Base-by-base conservation (phyloP, 1,284 basidiomycete species). In the Papiliotrema nemorosa region DNA sequence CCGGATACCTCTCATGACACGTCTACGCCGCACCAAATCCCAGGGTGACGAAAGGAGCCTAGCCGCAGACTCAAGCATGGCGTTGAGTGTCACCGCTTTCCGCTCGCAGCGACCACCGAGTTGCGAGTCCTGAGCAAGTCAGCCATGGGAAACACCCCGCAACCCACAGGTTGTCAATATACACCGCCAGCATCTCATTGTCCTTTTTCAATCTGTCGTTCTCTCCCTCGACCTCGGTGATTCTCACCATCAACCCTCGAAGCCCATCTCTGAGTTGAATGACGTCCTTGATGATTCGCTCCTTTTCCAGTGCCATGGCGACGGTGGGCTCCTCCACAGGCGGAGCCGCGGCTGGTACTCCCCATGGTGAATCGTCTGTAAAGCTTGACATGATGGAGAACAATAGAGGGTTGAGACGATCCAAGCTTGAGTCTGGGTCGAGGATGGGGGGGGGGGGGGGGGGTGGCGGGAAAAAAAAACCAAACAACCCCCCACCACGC, bases 101-200 rank as follows among this genome's bases (percentile, higher is more conserved):
- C 62, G 0, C 69, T 67, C 22, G 71, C 71, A 1, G 69, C 69
- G 21, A 70, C 69, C 25, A 70, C 71, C 20, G 71, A 70, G 52
- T 73, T 72, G n/a, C 69, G 60, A n/a, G 69, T 73, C 9, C 71
- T 73, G 47, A 1, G 29, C 24, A 9, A n/a, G 22, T 38, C 39
- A 39, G 46, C 26, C 20, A 5, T 3, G 25, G 10, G 2, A 26
- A 18, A 44, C 6, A 35, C 9, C 20, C n/a, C 2, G 21, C 14
- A 13, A 63, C 72, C 58, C 47, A 73, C 72, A 74, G 55, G 47
- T 74, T 74, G 49, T 74, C 72, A 44, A 74, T 70, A 44, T 74
- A 74, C 22, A 68, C 62, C 24, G 59, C 62, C 18, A 74, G 53
- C 55, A 72, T 70, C 57, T 73, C 68, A 52, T 74, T 74, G 43